A percentile compares a stretch with the other conserved stretches of the same genome.
Conservation (phyloP, 1,139 yeast genomes). For the Yamadazyma epiphylla region DNA sequence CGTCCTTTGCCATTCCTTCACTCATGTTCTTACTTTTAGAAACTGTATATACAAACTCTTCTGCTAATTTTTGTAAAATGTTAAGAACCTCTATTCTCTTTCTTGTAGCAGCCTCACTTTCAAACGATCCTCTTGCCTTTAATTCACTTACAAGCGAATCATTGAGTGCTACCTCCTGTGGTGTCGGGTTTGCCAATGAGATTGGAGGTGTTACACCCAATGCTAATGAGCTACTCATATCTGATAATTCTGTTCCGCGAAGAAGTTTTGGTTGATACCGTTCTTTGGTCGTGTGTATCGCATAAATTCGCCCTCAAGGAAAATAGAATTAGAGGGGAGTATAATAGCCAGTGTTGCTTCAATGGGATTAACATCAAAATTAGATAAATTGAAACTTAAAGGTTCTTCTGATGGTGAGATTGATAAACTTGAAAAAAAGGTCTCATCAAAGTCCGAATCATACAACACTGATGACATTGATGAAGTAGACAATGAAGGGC, state of each 20-base stretch:
- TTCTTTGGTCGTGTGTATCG: not conserved
- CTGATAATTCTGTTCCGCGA: too few relatives aligned
- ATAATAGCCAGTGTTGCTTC: not conserved
- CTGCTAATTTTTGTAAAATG: slow-evolving; percentile 64
- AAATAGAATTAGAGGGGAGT: too few relatives aligned
- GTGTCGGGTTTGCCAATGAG: slow-evolving; percentile 77
- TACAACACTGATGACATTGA: slow-evolving; percentile 55
- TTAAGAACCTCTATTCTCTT: slow-evolving; percentile 74
- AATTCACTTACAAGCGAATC: slow-evolving; percentile 75
- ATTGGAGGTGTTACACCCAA: slow-evolving; percentile 93
- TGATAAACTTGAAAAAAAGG: slow-evolving; percentile 1
- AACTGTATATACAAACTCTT: slow-evolving; percentile 79
- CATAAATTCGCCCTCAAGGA: not conserved
- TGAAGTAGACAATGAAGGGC: slow-evolving; percentile 88
- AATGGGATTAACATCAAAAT: slow-evolving; percentile 36
- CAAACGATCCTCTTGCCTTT: slow-evolving; percentile 85
- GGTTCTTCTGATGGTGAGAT: not conserved
- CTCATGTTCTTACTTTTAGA: slow-evolving; percentile 84
- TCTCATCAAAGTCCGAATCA: slow-evolving; percentile 8
- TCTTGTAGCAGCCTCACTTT: slow-evolving; percentile 74
- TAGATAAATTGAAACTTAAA: slow-evolving; percentile 28
- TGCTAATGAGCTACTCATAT: too few relatives aligned
- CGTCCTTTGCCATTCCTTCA: slow-evolving; percentile 95
- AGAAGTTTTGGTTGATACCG: too few relatives aligned
- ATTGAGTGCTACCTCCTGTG: slow-evolving; percentile 71